Percentiles rank a stretch among this genome's conserved stretches.
Conservation (phyloP, 169 alveolate genomes). For the Plasmodium relictum region DNA sequence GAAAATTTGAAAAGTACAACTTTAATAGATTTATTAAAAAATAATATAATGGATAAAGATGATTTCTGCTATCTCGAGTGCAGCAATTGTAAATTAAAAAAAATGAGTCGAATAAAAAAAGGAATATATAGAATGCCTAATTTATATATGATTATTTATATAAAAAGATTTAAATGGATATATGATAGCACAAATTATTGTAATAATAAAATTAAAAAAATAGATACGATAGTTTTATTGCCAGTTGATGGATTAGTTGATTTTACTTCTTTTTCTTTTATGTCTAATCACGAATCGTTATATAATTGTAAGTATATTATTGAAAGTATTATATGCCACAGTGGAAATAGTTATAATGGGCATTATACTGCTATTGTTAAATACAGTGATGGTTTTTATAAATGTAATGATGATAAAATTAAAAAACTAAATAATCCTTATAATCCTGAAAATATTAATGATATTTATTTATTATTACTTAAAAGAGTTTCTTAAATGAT, state of each 20-base stretch:
- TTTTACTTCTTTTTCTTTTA: constrained; percentile 38
- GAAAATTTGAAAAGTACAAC: constrained; percentile 70
- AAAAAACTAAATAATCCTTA: constrained; percentile 49
- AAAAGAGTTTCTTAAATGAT: constrained; percentile 29
- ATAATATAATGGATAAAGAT: constrained; percentile 50
- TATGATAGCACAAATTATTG: constrained; percentile 46
- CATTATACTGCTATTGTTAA: constrained; percentile 73
- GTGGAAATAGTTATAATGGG: constrained; percentile 71
- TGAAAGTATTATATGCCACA: constrained; percentile 74
- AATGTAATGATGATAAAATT: constrained; percentile 74
- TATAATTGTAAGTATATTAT: constrained; percentile 54
- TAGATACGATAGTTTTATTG: constrained; percentile 51
- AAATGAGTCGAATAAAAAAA: constrained; percentile 46
- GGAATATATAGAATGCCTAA: constrained; percentile 77
- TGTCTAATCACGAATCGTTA: constrained; percentile 67
- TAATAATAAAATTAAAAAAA: constrained; percentile 68
- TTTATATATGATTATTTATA: constrained; percentile 70
- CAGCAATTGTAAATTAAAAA: constrained; percentile 51
- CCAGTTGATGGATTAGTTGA: constrained; percentile 71
- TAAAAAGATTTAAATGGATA: constrained; percentile 75
- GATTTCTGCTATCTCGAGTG: constrained; percentile 43
- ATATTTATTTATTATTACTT: constrained; percentile 47
- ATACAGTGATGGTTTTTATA: constrained; percentile 63
- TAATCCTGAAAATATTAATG: constrained; percentile 56
- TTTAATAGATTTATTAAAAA: constrained; percentile 41